Evolutionary conservation across 169 alveolate species (phyloP).

Genomic region (Plasmodium berghei): DNA sequence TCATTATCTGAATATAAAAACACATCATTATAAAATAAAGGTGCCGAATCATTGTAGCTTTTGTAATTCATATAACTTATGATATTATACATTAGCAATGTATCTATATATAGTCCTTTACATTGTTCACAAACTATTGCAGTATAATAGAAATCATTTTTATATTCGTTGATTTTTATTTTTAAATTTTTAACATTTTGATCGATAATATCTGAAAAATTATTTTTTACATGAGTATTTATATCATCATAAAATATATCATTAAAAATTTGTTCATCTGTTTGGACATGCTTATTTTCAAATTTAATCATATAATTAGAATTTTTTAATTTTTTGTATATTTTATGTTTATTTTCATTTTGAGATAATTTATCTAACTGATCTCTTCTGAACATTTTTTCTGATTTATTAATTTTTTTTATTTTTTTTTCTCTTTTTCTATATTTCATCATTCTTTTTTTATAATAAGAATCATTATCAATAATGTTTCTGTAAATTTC

Average conservation of each 20-base stretch:
- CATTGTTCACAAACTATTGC: conserved; percentile 45
- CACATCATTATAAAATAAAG: too few relatives aligned
- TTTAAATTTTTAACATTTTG: background rate
- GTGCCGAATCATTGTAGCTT: too few relatives aligned
- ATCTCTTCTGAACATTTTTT: too few relatives aligned
- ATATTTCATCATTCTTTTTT: background rate
- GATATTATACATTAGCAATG: background rate
- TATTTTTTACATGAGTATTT: background rate
- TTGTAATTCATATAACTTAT: conserved; percentile 1
- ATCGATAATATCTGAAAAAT: background rate
- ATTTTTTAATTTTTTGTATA: background rate
- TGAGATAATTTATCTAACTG: background rate
- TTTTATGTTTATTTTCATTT: background rate
- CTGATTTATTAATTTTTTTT: background rate
- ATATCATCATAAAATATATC: conserved; percentile 3
- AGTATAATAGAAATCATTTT: conserved; percentile 20
- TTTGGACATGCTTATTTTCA: conserved; percentile 40
- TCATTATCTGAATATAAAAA: too few relatives aligned
- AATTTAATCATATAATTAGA: background rate
- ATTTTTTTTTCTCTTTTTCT: background rate
- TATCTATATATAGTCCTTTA: conserved; percentile 42
- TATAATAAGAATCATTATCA: background rate
- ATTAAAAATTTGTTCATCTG: conserved; percentile 8
- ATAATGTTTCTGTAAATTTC: background rate
- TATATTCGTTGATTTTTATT: conserved; percentile 24